Base-by-base conservation (phyloP, 768 basidiomycete genomes). In the Boletales sp. region DNA sequence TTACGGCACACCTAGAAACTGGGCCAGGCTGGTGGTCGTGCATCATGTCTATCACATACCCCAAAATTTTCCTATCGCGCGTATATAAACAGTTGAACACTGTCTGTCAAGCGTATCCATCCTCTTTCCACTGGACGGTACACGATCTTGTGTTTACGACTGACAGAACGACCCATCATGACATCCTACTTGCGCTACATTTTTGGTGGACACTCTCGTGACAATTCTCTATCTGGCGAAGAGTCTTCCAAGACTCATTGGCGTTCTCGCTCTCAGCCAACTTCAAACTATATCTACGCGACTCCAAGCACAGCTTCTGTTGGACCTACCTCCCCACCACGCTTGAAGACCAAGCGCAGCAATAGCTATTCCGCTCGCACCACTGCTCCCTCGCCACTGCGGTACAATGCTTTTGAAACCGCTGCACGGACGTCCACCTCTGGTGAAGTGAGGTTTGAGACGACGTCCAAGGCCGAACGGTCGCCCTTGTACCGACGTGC, bases 161-260 rank as follows among this genome's bases (percentile, higher is more conserved):
- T 35, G 8, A 31, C 42, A 17, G 29, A 27, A 62, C 56, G 49
- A 51, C 34, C 15, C 45, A 56, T 47, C 49, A 80, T 80, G 78
- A 71, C 77, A 43, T 74, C 79, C 31, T 76, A 77, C 67, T 59
- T 81, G 50, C 79, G 79, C 52, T 76, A 63, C 51, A 65, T 76
- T 56, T 77, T 77, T 49, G 74, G 75, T 38, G 68, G 67, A 35
- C 43, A 65, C 47, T 54, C 62, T 38, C 64, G 63, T 13, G 62
- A 66, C 35, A 60, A 31, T 41, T 58, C 58, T 56, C 55, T 56
- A 47, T 50, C 57, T 35, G 59, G 61, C 56, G 56, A 58, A 43
- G 52, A 58, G 53, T 55, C 63, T 41, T 52, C 73, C 48, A 79
- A 72, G 62, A 63, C 74, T 34, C 74, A 77, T 54, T 63, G 59